Percentiles rank a stretch among this genome's conserved stretches.
Conservation (phyloP, 2,329 filamentous ascomycete genomes). For the Truncatella angustata region DNA sequence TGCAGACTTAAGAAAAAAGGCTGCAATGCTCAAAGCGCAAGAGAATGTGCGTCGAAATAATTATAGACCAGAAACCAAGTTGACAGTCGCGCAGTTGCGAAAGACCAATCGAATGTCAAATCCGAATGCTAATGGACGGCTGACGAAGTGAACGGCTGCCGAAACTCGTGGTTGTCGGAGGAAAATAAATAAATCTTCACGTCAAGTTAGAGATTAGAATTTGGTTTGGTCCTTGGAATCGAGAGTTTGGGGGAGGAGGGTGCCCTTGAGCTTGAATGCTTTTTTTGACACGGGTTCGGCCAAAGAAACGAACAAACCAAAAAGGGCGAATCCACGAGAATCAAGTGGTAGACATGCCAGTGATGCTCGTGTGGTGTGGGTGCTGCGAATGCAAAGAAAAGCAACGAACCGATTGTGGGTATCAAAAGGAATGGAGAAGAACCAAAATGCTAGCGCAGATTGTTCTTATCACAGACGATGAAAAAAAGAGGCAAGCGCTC, state of each 20-base stretch:
- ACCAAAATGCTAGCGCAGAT: constrained; percentile 3
- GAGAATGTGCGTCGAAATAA: background rate
- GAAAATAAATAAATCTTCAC: background rate
- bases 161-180: background rate
- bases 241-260: too few relatives aligned
- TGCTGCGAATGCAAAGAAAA: constrained; percentile 7
- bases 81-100: background rate
- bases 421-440: background rate
- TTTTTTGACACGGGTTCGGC: background rate
- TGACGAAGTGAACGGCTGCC: constrained; percentile 10
- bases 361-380: constrained; percentile 4
- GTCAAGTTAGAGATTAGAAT: constrained; percentile 11
- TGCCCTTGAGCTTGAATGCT: background rate
- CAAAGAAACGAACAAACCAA: background rate
- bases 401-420: constrained; percentile 3
- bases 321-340: background rate
- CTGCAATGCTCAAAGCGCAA: constrained; percentile 3
- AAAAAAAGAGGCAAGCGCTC: too few relatives aligned
- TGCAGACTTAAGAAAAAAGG: constrained; percentile 4
- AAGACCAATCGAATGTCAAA: constrained; percentile 17
- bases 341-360: background rate
- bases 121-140: constrained; percentile 7
- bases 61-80: constrained; percentile 3
- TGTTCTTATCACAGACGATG: background rate
- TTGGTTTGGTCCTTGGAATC: background rate